Evolutionary conservation across 805 yeast genomes (phyloP).

Genomic region (Myxozyma udenii): DNA sequence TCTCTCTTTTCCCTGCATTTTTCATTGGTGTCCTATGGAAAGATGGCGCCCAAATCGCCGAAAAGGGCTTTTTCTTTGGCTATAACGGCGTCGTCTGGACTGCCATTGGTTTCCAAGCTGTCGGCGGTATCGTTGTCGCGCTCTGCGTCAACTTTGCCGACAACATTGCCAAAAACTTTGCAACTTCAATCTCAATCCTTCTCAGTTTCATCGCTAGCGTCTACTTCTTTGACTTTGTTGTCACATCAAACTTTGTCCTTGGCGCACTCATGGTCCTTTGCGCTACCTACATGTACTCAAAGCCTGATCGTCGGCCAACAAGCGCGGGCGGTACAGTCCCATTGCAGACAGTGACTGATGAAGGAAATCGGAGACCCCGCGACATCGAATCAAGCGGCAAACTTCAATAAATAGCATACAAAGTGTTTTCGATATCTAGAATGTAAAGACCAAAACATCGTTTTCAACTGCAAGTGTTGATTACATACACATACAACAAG

Average conservation of each 20-base stretch:
- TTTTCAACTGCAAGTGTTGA: no score
- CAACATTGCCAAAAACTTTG: constrained; percentile 45
- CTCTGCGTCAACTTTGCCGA: constrained; percentile 45
- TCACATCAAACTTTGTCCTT: constrained; percentile 38
- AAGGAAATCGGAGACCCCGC: constrained; percentile 12
- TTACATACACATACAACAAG: neutral
- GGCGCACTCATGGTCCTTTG: constrained; percentile 40
- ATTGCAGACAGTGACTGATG: constrained; percentile 19
- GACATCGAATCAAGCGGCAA: constrained; percentile 9
- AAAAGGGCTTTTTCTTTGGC: constrained; percentile 43
- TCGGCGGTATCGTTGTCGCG: constrained; percentile 45
- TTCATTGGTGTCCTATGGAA: constrained; percentile 39
- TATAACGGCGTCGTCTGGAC: constrained; percentile 41
- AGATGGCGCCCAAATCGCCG: constrained; percentile 39
- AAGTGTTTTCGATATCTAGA: neutral
- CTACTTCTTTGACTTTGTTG: constrained; percentile 39
- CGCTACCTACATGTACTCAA: constrained; percentile 41
- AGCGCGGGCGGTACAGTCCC: constrained; percentile 15
- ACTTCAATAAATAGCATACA: constrained; percentile 2
- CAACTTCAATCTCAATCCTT: constrained; percentile 42
- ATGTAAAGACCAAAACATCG: neutral
- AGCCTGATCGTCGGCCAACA: constrained; percentile 26
- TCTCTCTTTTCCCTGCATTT: constrained; percentile 43
- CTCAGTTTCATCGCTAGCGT: constrained; percentile 42
- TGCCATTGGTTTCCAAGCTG: constrained; percentile 42